phyloP scores from a whole-genome alignment of 2,329 filamentous ascomycete species.

The Aspergillus brunneoviolaceus region DNA sequence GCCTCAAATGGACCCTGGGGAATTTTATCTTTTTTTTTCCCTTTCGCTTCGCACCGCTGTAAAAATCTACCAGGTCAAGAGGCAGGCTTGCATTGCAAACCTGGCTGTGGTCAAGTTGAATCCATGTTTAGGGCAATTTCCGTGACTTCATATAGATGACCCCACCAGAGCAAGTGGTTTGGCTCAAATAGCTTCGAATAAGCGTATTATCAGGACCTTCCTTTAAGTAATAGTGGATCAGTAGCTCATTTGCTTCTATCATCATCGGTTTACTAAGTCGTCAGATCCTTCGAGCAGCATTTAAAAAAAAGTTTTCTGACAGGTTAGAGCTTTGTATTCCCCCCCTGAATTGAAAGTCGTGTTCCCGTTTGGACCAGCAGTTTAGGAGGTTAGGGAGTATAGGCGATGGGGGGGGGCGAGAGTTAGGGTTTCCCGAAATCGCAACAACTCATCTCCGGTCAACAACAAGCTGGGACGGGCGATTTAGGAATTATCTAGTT shows the following conservation, averaged over 20 bases:
- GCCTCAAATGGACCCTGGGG: not conserved
- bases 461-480: not conserved
- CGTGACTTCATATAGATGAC: conserved; percentile 11
- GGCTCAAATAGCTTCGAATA: conserved; percentile 4
- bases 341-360: not conserved
- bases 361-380: no score
- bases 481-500: not conserved
- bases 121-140: conserved; percentile 11
- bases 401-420: not conserved
- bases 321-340: not conserved
- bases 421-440: not conserved
- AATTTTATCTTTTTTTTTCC: not conserved
- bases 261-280: conserved; percentile 1
- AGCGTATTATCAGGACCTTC: conserved; percentile 6
- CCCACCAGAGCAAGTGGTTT: conserved; percentile 8
- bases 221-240: conserved; percentile 5
- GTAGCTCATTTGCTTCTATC: not conserved
- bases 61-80: not conserved
- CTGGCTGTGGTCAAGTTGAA: not conserved
- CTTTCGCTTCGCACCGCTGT: not conserved
- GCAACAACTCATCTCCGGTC: not conserved
- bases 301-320: not conserved
- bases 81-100: not conserved
- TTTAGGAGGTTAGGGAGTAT: not conserved
- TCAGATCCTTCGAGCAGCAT: not conserved